Evolutionary conservation across 2,329 filamentous ascomycete genomes (phyloP).

Genomic region (Alternaria longipes): DNA sequence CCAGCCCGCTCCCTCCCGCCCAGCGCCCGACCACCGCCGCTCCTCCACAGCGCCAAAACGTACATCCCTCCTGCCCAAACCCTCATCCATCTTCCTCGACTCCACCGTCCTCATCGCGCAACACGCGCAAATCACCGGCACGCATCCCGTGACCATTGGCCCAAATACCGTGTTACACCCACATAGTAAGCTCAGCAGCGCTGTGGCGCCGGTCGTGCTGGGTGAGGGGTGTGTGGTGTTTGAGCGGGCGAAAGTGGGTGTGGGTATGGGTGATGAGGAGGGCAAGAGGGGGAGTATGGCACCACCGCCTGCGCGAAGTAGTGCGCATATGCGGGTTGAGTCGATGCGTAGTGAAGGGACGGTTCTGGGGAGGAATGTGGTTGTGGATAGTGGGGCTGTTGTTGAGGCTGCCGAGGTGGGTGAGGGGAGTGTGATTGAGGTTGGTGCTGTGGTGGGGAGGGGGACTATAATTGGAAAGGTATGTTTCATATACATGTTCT

Average conservation of each 20-base stretch:
- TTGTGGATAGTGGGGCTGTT: slow-evolving; percentile 56
- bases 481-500: slow-evolving; percentile 35
- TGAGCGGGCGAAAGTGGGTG: slow-evolving; percentile 65
- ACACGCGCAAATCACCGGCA: slow-evolving; percentile 67
- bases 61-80: slow-evolving; percentile 50
- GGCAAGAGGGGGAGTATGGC: slow-evolving; percentile 25
- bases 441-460: slow-evolving; percentile 44
- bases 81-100: slow-evolving; percentile 54
- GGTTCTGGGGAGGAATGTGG: slow-evolving; percentile 54
- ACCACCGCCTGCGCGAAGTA: slow-evolving; percentile 18
- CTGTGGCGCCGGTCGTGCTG: slow-evolving; percentile 54
- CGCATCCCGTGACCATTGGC: slow-evolving; percentile 79
- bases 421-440: slow-evolving; percentile 48
- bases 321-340: slow-evolving; percentile 15
- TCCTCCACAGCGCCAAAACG: slow-evolving; percentile 47
- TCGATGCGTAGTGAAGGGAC: slow-evolving; percentile 43
- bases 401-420: slow-evolving; percentile 51
- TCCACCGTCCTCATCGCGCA: slow-evolving; percentile 59
- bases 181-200: slow-evolving; percentile 65
- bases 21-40: slow-evolving; percentile 37
- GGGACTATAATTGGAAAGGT: slow-evolving; percentile 55
- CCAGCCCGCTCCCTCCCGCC: slow-evolving; percentile 30
- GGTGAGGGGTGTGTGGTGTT: slow-evolving; percentile 74
- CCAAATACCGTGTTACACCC: slow-evolving; percentile 87
- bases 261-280: slow-evolving; percentile 41